A percentile compares a stretch with the other conserved stretches of the same genome.
phyloP scores from a whole-genome alignment of 1,139 yeast genomes.

The Saccharomyces pastorianus region DNA sequence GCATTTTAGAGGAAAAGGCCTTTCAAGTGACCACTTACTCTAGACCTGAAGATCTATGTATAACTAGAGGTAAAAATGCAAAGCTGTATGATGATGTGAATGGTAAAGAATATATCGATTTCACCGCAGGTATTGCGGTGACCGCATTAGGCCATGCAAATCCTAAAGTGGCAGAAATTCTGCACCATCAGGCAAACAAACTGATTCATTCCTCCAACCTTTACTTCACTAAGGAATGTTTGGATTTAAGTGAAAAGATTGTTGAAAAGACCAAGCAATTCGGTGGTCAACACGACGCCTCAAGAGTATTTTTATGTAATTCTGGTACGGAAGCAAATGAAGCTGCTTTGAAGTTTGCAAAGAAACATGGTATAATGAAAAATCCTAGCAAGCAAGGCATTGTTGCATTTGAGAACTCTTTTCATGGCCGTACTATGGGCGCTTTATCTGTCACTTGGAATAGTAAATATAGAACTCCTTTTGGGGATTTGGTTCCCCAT shows the following conservation, averaged over 20 bases:
- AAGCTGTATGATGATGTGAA: constrained; percentile 49
- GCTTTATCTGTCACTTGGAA: constrained; percentile 87
- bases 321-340: constrained; percentile 97
- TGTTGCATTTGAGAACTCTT: constrained; percentile 77
- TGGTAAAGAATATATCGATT: constrained; percentile 72
- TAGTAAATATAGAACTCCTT: constrained; percentile 85
- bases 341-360: constrained; percentile 92
- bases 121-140: constrained; percentile 93
- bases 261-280: constrained; percentile 58
- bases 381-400: constrained; percentile 58
- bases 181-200: constrained; percentile 62
- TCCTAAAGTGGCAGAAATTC: constrained; percentile 59
- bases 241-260: constrained; percentile 64
- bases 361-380: constrained; percentile 64
- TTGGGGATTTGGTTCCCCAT: constrained; percentile 83
- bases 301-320: constrained; percentile 80
- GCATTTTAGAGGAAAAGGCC: constrained; percentile 9
- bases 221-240: constrained; percentile 77
- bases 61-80: constrained; percentile 30
- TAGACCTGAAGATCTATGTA: constrained; percentile 28
- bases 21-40: constrained; percentile 32
- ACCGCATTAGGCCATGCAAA: constrained; percentile 89
- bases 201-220: constrained; percentile 80
- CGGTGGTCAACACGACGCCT: constrained; percentile 76
- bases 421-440: constrained; percentile 95